Conservation (phyloP, 2,329 filamentous ascomycete genomes). For the Fusarium falciforme region DNA sequence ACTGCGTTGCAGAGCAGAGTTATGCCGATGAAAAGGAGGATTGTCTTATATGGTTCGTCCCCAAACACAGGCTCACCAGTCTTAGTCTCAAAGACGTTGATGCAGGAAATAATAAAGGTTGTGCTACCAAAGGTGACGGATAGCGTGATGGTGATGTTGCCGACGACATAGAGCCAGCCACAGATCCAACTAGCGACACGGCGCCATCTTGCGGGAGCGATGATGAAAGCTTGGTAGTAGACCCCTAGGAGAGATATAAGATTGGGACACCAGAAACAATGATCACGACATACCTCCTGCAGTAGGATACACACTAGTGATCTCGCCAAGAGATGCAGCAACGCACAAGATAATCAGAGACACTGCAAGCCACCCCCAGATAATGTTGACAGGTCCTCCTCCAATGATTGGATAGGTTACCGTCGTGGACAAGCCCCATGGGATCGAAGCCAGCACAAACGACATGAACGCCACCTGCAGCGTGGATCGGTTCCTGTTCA, state of each 20-base stretch:
- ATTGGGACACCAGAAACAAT: too few species aligned
- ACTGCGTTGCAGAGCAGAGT: constrained; percentile 73
- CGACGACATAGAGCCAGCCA: constrained; percentile 72
- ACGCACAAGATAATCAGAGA: constrained; percentile 19
- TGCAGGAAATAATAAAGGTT: constrained; percentile 73
- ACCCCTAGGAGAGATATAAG: constrained; percentile 52
- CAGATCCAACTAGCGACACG: constrained; percentile 76
- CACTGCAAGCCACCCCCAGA: constrained; percentile 21
- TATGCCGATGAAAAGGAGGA: constrained; percentile 76
- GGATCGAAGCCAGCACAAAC: constrained; percentile 20
- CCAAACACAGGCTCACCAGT: constrained; percentile 63
- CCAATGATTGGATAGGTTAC: constrained; percentile 1
- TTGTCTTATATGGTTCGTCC: constrained; percentile 63
- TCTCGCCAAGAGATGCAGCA: constrained; percentile 20
- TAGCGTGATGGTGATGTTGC: constrained; percentile 76
- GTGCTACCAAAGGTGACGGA: constrained; percentile 77
- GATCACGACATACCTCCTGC: constrained; percentile 3
- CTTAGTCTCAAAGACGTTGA: constrained; percentile 65
- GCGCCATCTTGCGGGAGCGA: constrained; percentile 71
- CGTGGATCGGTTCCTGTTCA: constrained; percentile 13
- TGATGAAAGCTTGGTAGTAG: constrained; percentile 83
- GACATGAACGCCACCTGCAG: constrained; percentile 23
- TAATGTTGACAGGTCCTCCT: constrained; percentile 17
- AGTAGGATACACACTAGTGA: constrained; percentile 18
- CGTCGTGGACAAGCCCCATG: constrained; percentile 13